Base-by-base conservation (phyloP, 768 basidiomycete genomes). In the Macrolepiota dolichaula region DNA sequence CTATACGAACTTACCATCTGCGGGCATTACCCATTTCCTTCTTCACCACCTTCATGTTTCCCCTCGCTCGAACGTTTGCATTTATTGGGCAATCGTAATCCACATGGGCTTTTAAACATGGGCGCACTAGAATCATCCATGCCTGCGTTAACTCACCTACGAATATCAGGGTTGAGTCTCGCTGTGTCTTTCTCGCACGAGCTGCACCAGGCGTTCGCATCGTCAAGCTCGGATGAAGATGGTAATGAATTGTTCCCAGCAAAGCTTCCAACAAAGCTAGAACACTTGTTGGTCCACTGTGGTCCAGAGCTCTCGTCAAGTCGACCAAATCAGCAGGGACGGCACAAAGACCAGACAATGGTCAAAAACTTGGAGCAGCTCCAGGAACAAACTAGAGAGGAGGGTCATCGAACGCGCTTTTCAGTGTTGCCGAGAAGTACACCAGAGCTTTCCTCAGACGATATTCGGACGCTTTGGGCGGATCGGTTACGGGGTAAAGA, bases 1-100 rank as follows among this genome's bases (percentile, higher is more conserved):
- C 71, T 85, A 0, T 66, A 62, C 27, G 74, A 74, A 32, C 77
- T 85, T 60, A 69, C 77, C 4, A 64, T 83, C 2, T 74, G 74
- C 2, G 83, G 82, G 1, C 79, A 78, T 63, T 85, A 85, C 67
- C 79, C 82, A 6, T 82, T 78, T 63, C 81, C 80, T 2, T 75
- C 74, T 19, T 55, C 70, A 0, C 63, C 73, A 3, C 29, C 29
- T 7, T 63, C 65, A 15, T 63, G 55, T 38, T 64, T 81, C 68
- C 81, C 82, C 9, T 61, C 51, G 1, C 72, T 85, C 17, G 65
- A 70, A 47, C 71, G 69, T 15, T 75, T 85, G 0, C 80, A 79
- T 50, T 76, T 84, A 1, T 68, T 75, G 17, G 83, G 82, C 5
- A 81, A 83, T 63, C 71, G 79, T 15, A 83, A 82, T 51, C 82